Evolutionary conservation across 2,329 filamentous ascomycete species (phyloP), one percentile per base, ranked within the genome.

Genomic region (Verticillium dahliae): DNA sequence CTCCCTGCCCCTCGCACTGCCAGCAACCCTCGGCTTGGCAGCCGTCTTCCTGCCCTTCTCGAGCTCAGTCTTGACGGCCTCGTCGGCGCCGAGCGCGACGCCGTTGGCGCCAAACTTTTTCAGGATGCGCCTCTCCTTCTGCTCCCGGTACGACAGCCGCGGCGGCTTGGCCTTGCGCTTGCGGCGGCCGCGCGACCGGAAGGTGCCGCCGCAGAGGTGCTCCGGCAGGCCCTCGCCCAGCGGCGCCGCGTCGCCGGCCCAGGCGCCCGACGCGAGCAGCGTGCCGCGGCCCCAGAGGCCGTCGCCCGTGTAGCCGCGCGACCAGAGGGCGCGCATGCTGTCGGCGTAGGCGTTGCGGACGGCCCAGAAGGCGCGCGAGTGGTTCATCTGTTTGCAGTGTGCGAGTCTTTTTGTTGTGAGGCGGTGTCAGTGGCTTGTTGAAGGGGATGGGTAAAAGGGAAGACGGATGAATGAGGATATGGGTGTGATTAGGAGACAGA

Each of bases 361-460:
- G 10, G 84, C 83, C 91, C 92, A 96, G 69, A 96, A 96, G 2
- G 85, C 86, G 61, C 85, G 82, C 1, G 87, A 89, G 72, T 96
- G 92, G 72, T 96, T 96, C 92, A 96, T 96, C 72, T 96, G 89
- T 73, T 91, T 90, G 80, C 90, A 93, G 73, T 96, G 91, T 3
- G 91, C 91, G 35, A 96, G 79, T 70, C 80, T 81, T 79, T 70
- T 80, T 80, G 27, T 27, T 27, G 27, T 2, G 27, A 27, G 1
- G 27, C 27, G 3, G 27, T 27, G 27, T 27, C 27, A 27, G 27
- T 27, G 27, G 27, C 27, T 27, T 2, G 27, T 2, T 27, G 27
- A 27, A 27, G 2, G 27, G 27, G 31, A n/a, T 1, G 22, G n/a
- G 11, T n/a, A 62, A 68, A 33, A 70, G 62, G 13, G 33, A 10